These are phyloP conservation scores for Acanthamoeba healyi DNA, from an alignment of 208 protist species.

Conservation along the genomic window DNA sequence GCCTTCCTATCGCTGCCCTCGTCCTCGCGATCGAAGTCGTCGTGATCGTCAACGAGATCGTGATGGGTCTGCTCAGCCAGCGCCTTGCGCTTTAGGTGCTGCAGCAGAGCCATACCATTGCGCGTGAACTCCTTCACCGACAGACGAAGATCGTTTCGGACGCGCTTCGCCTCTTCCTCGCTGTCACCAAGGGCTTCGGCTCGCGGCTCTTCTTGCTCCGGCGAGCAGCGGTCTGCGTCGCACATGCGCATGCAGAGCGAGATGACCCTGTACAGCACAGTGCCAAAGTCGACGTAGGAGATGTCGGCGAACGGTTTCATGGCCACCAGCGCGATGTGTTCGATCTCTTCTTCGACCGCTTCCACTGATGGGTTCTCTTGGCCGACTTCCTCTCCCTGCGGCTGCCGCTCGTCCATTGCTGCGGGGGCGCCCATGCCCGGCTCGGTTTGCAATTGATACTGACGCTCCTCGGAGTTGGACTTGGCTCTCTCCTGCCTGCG, in stretches of 20 bases:
- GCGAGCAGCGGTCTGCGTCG: background rate
- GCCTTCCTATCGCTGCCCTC: background rate
- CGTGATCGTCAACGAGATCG: background rate
- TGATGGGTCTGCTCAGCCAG: background rate
- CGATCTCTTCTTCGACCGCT: background rate
- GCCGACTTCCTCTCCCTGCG: background rate
- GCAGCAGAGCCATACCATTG: background rate
- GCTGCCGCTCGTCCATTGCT: too few relatives aligned
- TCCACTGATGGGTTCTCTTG: background rate
- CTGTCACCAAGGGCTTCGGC: background rate
- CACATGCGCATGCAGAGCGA: constrained; percentile 30
- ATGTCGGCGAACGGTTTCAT: background rate
- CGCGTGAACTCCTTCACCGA: constrained; percentile 46
- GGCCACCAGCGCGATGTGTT: background rate
- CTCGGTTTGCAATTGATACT: background rate
- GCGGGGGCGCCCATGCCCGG: too few relatives aligned
- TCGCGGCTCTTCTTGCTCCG: background rate
- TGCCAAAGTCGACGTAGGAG: constrained; percentile 32
- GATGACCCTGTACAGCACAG: background rate
- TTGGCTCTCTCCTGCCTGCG: background rate
- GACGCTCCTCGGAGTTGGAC: background rate
- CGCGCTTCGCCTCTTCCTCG: background rate
- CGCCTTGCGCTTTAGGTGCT: constrained; percentile 15
- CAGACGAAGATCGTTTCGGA: background rate
- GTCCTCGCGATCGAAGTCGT: background rate